These are phyloP conservation scores for Trypethelium eluteriae DNA, from an alignment of 495 filamentous ascomycete species.

Conservation along the genomic window DNA sequence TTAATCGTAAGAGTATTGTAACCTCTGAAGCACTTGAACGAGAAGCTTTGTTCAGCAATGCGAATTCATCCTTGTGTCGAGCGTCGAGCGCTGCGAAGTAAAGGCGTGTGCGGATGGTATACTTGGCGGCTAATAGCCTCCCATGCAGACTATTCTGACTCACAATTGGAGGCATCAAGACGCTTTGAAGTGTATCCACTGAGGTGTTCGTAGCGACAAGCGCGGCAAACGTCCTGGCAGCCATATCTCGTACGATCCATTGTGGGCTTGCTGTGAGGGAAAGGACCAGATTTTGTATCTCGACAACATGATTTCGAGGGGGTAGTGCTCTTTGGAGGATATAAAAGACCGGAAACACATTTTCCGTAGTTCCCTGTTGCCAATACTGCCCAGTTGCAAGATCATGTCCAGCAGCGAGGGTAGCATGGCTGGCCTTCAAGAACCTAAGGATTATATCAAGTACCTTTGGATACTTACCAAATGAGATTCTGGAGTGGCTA, in stretches of 20 bases:
- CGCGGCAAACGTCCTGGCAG: constrained; percentile 65
- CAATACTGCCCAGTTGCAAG: background rate
- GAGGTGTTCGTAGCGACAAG: constrained; percentile 34
- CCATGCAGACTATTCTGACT: constrained; percentile 62
- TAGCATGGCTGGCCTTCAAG: constrained; percentile 39
- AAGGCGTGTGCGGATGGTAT: constrained; percentile 32
- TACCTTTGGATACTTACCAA: constrained; percentile 65
- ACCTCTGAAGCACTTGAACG: background rate
- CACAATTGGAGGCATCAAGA: constrained; percentile 40
- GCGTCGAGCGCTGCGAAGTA: background rate
- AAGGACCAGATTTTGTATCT: constrained; percentile 44
- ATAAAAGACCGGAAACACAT: constrained; percentile 80
- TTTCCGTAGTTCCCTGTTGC: constrained; percentile 42
- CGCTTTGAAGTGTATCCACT: constrained; percentile 38
- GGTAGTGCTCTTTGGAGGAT: constrained; percentile 61
- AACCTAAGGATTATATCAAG: constrained; percentile 60
- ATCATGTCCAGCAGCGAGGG: background rate
- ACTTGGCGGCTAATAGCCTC: constrained; percentile 45
- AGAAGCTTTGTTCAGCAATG: background rate
- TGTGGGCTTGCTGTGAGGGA: constrained; percentile 60
- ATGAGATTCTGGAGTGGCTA: constrained; percentile 47
- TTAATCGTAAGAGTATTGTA: background rate
- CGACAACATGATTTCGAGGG: constrained; percentile 38
- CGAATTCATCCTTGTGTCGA: background rate
- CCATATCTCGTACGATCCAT: constrained; percentile 88